Base-by-base conservation (phyloP, 2,329 filamentous ascomycete species). In the Orbilia oligospora region DNA sequence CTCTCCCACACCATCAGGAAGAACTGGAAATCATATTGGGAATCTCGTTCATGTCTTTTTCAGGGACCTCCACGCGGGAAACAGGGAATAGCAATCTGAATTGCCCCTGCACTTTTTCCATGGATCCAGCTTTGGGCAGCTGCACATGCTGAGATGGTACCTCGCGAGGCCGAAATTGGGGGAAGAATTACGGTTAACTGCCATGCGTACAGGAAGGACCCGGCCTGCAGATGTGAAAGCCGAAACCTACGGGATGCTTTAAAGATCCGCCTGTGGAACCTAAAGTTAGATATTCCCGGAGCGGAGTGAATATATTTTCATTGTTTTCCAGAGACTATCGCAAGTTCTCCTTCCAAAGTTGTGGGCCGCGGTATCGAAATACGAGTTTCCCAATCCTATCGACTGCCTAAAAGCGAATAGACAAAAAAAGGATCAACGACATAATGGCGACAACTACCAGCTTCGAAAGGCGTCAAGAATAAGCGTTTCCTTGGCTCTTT, bases 381-480 rank as follows among this genome's bases (percentile, higher is more conserved):
- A 78, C 61, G 68, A 66, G 55, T 55, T 44, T 53, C 51, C 55
- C 51, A 69, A 61, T 53, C 66, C 33, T 44, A 16, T 48, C 73
- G 75, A 51, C 66, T 78, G 71, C 75, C 75, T 78, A 78, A 72
- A 71, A 68, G 46, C 49, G 75, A 33, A 77, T 76, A 76, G 66
- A 65, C 67, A 46, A 66, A 67, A 67, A 55, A 41, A 55, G 55
- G 68, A 65, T 71, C 48, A 56, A 66, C 58, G 72, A 33, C 33
- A 69, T 61, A 61, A 77, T 71, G 72, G 72, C 72, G 67, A 78
- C 53, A 68, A 68, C 14, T 70, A 64, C 69, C 67, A 65, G 22
- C 22, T 66, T 72, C 53, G 41, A 61, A 51, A 72, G 64, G 44
- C 56, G 64, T 64, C 68, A 72, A 63, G 44, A 78, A 41, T 76